Evolutionary conservation across 2,329 filamentous ascomycete species (phyloP).

Genomic region (Fusarium temperatum): DNA sequence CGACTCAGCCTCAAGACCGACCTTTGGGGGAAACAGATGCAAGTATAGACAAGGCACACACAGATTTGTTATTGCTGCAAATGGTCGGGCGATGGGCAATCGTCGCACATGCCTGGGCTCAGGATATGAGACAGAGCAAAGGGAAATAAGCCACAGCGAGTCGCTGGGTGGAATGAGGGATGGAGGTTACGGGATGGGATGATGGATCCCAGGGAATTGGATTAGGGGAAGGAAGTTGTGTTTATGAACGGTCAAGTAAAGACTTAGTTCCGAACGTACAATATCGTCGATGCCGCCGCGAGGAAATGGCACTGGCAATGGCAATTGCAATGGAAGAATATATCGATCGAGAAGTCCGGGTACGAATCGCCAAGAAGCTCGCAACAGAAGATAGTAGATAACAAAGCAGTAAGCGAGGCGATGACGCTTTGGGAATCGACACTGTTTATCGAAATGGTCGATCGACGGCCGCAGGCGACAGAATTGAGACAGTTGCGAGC

Average conservation of each 20-base stretch:
- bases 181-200: slow-evolving; percentile 3
- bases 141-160: slow-evolving; percentile 24
- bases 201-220: neutral
- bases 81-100: slow-evolving; percentile 10
- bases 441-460: slow-evolving; percentile 23
- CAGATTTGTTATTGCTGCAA: slow-evolving; percentile 33
- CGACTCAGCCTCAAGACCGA: slow-evolving; percentile 16
- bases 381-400: neutral
- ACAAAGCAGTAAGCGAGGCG: neutral
- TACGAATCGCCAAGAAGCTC: neutral
- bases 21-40: slow-evolving; percentile 1
- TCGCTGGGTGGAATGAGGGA: slow-evolving; percentile 18
- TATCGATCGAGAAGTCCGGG: neutral
- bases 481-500: slow-evolving; percentile 4
- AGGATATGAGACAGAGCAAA: slow-evolving; percentile 22
- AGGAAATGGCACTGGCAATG: neutral
- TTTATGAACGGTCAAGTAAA: slow-evolving; percentile 19
- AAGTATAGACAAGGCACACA: slow-evolving; percentile 23
- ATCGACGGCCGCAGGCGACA: slow-evolving; percentile 16
- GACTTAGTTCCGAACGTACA: slow-evolving; percentile 8
- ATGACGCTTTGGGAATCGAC: slow-evolving; percentile 13
- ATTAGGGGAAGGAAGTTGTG: slow-evolving; percentile 6
- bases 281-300: slow-evolving; percentile 1
- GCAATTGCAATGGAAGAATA: neutral
- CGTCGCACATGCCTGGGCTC: slow-evolving; percentile 37